These are phyloP conservation scores for Magnusiomyces magnusii DNA, from an alignment of 1,139 yeast species.

Conservation along the genomic window DNA sequence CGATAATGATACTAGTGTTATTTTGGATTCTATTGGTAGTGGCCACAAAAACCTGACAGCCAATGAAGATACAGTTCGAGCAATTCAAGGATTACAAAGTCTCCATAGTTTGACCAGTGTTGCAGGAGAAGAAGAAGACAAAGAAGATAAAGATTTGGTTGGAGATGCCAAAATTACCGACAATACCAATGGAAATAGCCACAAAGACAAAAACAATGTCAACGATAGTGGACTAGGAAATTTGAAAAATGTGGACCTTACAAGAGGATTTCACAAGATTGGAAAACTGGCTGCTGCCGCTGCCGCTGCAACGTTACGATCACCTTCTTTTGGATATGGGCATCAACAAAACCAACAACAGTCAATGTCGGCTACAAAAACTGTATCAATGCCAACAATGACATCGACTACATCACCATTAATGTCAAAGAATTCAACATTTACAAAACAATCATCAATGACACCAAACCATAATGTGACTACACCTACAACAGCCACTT, in stretches of 20 bases:
- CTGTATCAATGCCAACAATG: no score
- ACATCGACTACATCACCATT: no score
- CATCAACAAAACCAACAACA: neutral
- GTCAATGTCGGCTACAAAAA: no score
- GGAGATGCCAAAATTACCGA: no score
- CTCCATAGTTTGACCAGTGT: constrained; percentile 15
- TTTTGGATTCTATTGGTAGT: neutral
- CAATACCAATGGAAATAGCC: no score
- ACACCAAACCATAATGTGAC: no score
- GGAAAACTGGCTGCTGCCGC: neutral
- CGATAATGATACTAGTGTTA: neutral
- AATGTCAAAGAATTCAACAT: no score
- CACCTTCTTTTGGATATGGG: neutral
- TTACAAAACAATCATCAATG: no score
- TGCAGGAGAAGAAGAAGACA: constrained; percentile 16
- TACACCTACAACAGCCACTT: no score
- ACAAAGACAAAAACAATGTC: neutral
- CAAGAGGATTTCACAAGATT: constrained; percentile 24
- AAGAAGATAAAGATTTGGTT: no score
- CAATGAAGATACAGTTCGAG: neutral
- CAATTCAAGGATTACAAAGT: neutral
- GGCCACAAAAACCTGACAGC: neutral
- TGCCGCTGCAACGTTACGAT: neutral
- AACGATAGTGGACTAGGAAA: constrained; percentile 35
- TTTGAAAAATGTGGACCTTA: constrained; percentile 41